Percentiles rank a stretch among this genome's conserved stretches.
phyloP scores from a whole-genome alignment of 257 asterid species.

The Mitragyna speciosa region DNA sequence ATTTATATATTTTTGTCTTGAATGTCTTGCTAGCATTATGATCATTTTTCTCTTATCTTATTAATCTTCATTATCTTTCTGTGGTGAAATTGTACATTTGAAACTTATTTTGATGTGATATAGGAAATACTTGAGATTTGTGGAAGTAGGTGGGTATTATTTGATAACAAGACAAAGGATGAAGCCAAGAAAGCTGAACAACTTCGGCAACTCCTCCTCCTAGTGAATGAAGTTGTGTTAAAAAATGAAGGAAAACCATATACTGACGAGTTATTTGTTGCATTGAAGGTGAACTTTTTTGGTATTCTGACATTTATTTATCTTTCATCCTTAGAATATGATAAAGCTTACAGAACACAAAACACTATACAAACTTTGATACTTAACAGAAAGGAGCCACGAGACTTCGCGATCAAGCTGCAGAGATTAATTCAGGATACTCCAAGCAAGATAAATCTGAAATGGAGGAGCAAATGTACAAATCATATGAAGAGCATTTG shows the following conservation, averaged over 20 bases:
- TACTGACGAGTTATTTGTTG: constrained; percentile 50
- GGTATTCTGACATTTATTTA: neutral
- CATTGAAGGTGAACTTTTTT: constrained; percentile 40
- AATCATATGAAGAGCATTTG: constrained; percentile 49
- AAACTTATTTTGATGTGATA: constrained; percentile 7
- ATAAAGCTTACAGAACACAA: neutral
- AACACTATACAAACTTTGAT: neutral
- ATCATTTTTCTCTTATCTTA: neutral
- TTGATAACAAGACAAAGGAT: constrained; percentile 65
- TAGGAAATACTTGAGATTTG: constrained; percentile 57
- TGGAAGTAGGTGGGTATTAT: constrained; percentile 63
- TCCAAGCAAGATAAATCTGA: constrained; percentile 53
- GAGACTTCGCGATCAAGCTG: constrained; percentile 46
- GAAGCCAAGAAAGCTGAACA: constrained; percentile 37
- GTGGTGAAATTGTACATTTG: neutral
- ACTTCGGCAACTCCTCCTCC: constrained; percentile 41
- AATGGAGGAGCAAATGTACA: constrained; percentile 42
- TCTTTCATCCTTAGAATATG: neutral
- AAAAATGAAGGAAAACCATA: constrained; percentile 61
- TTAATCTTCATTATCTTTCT: neutral
- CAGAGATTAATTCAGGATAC: constrained; percentile 47
- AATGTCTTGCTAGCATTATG: neutral
- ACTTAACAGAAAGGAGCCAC: constrained; percentile 44
- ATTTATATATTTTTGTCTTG: no score
- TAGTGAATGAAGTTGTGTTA: constrained; percentile 51